A percentile compares a stretch with the other conserved stretches of the same genome.
Conservation (phyloP, 306 rosid genomes). For the Acacia crassicarpa region DNA sequence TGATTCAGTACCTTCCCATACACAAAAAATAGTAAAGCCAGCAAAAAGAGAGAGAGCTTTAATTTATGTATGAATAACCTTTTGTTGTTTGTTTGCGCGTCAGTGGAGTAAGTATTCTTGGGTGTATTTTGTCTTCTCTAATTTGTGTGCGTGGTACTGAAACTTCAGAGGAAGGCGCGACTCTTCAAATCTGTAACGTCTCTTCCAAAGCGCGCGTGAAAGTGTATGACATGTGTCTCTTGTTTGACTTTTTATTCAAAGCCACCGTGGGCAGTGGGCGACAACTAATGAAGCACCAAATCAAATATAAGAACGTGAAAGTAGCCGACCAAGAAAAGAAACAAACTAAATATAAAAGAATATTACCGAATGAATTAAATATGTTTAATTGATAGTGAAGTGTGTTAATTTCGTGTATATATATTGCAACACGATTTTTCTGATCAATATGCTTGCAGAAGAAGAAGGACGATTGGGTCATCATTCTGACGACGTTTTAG, state of each 20-base stretch:
- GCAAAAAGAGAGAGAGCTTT: not conserved
- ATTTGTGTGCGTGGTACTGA: not conserved
- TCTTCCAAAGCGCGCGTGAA: not conserved
- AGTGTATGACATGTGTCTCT: no score
- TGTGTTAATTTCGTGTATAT: not conserved
- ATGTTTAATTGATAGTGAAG: not conserved
- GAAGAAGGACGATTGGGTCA: no score
- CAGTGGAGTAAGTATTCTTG: not conserved
- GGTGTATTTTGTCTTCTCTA: not conserved
- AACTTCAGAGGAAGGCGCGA: not conserved
- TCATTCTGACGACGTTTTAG: not conserved
- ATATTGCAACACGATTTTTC: not conserved
- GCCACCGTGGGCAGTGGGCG: not conserved
- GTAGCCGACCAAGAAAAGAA: not conserved
- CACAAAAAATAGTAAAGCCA: not conserved
- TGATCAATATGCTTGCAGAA: not conserved
- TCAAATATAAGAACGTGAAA: not conserved
- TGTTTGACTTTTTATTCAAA: not conserved
- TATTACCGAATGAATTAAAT: not conserved
- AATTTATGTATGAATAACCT: not conserved
- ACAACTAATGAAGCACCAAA: not conserved
- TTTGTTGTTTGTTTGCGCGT: not conserved
- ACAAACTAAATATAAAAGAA: not conserved
- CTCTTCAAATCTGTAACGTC: not conserved
- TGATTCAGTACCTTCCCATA: not conserved